Evolutionary conservation across 805 yeast species (phyloP).

Genomic region (Saccharomycopsis schoenii): DNA sequence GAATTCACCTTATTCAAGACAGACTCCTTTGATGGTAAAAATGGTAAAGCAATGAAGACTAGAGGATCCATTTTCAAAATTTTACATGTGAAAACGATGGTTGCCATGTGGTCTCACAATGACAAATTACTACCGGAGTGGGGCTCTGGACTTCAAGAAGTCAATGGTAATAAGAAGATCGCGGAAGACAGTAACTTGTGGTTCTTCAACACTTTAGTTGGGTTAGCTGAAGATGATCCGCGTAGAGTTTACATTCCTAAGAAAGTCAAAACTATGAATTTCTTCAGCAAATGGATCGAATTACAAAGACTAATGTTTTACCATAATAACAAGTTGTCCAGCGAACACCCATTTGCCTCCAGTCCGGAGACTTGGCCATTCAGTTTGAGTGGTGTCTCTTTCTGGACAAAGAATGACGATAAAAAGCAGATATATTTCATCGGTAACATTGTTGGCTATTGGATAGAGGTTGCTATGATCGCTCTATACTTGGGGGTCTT

Average conservation of each 20-base stretch:
- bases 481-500: constrained; percentile 55
- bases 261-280: constrained; percentile 51
- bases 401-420: constrained; percentile 67
- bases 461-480: constrained; percentile 63
- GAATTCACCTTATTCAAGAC: constrained; percentile 74
- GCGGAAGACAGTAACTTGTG: constrained; percentile 61
- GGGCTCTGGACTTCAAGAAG: constrained; percentile 89
- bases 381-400: constrained; percentile 82
- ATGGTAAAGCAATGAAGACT: constrained; percentile 48
- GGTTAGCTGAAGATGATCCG: constrained; percentile 40
- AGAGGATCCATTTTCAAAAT: constrained; percentile 60
- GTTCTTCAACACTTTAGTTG: constrained; percentile 62
- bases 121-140: constrained; percentile 85
- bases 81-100: constrained; percentile 77
- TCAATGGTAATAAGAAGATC: constrained; percentile 84
- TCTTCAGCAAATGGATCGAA: constrained; percentile 82
- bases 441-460: constrained; percentile 88
- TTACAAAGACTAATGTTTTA: constrained; percentile 82
- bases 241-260: constrained; percentile 62
- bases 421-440: constrained; percentile 76
- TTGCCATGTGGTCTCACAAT: constrained; percentile 89
- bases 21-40: constrained; percentile 47
- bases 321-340: constrained; percentile 77
- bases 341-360: constrained; percentile 94
- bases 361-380: constrained; percentile 90